These are phyloP conservation scores for Penicillium expansum DNA, from an alignment of 2,329 filamentous ascomycete genomes.

Conservation along the genomic window DNA sequence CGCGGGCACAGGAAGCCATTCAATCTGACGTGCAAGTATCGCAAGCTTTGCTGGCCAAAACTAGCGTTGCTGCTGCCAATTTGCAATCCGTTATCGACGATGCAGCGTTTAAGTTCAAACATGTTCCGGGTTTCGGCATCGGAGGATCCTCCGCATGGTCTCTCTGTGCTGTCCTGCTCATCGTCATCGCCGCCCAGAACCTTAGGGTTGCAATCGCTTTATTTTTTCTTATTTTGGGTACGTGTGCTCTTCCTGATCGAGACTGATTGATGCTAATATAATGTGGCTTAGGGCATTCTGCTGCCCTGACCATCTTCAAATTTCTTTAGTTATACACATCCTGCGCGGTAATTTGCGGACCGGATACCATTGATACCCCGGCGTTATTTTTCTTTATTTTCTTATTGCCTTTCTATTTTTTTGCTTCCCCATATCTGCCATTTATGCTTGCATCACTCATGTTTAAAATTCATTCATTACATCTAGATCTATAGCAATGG, in stretches of 20 bases:
- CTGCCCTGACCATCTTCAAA: slow-evolving; percentile 6
- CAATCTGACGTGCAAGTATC: slow-evolving; percentile 28
- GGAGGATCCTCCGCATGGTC: slow-evolving; percentile 24
- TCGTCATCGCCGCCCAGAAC: slow-evolving; percentile 26
- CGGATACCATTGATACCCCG: not conserved
- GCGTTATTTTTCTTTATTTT: not conserved
- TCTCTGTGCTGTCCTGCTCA: slow-evolving; percentile 26
- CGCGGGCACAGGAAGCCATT: slow-evolving; percentile 27
- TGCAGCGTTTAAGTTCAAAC: slow-evolving; percentile 24
- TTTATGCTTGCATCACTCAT: not conserved
- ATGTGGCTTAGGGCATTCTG: slow-evolving; percentile 10
- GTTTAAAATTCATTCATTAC: not conserved
- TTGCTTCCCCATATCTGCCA: not conserved
- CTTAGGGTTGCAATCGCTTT: slow-evolving; percentile 21
- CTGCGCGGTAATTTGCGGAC: not conserved
- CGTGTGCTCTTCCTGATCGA: not conserved
- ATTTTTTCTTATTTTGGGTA: slow-evolving; percentile 20
- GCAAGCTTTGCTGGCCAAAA: slow-evolving; percentile 33
- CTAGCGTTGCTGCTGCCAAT: slow-evolving; percentile 29
- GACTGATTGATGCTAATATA: not conserved
- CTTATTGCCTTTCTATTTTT: not conserved
- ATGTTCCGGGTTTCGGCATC: slow-evolving; percentile 16
- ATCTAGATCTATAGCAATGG: not conserved
- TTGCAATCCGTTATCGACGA: slow-evolving; percentile 35
- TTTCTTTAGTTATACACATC: slow-evolving; percentile 13